A percentile compares a stretch with the other conserved stretches of the same genome.
Conservation (phyloP, 495 filamentous ascomycete genomes). For the Pseudoneurospora amorphoporcata region DNA sequence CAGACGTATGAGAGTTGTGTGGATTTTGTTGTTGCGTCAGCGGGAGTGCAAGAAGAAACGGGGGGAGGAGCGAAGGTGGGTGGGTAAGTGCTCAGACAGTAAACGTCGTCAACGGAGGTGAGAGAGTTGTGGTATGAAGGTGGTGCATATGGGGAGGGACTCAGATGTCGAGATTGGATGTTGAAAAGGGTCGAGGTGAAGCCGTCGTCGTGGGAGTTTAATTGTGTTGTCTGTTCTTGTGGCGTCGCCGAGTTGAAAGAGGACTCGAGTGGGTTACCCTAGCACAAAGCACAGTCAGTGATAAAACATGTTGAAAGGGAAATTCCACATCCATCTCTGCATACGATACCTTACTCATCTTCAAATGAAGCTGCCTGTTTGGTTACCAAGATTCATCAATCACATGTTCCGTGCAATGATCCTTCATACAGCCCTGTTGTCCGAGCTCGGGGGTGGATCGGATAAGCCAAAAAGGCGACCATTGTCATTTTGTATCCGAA, state of each 20-base stretch:
- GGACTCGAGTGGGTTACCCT: background rate
- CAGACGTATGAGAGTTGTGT: constrained; percentile 64
- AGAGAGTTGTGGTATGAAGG: background rate
- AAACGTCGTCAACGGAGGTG: background rate
- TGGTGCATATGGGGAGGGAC: too few relatives aligned
- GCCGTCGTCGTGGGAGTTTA: background rate
- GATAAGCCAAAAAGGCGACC: background rate
- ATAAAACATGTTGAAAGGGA: background rate
- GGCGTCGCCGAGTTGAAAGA: background rate
- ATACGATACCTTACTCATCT: background rate
- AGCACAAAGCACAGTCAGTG: background rate
- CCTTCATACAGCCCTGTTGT: background rate
- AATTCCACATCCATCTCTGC: background rate
- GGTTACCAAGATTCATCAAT: background rate
- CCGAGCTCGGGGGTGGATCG: background rate
- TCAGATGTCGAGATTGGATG: background rate
- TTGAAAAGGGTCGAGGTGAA: background rate
- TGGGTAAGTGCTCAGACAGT: too few relatives aligned
- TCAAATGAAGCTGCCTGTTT: background rate
- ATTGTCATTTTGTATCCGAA: background rate
- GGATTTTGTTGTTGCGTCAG: constrained; percentile 38
- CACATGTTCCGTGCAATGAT: background rate
- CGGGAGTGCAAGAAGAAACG: background rate
- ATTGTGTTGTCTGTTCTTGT: background rate
- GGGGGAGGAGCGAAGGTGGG: too few relatives aligned